Conservation (phyloP, 805 yeast genomes). For the Middelhovenomyces tepae region DNA sequence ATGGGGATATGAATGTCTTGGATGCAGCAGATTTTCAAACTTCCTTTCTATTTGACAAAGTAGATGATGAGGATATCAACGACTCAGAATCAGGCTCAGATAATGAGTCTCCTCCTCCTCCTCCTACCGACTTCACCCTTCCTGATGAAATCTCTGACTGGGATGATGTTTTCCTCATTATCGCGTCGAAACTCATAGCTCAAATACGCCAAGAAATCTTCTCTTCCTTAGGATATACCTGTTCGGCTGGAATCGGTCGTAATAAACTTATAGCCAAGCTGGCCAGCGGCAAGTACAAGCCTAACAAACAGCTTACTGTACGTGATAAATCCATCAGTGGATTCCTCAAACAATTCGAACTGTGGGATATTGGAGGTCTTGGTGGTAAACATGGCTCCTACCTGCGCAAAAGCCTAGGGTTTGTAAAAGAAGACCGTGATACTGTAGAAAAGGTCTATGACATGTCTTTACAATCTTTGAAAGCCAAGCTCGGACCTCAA, state of each 20-base stretch:
- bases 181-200: conserved; percentile 55
- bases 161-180: conserved; percentile 67
- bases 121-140: no score
- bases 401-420: conserved; percentile 32
- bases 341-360: conserved; percentile 53
- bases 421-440: conserved; percentile 23
- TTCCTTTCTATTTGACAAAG: no score
- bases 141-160: conserved; percentile 47
- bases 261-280: conserved; percentile 76
- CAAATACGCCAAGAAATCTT: conserved; percentile 47
- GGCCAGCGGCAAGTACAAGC: conserved; percentile 79
- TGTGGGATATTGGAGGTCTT: conserved; percentile 77
- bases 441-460: conserved; percentile 45
- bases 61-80: no score
- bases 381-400: conserved; percentile 82
- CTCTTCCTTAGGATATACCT: conserved; percentile 60
- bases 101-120: conserved; percentile 6
- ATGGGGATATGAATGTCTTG: no score
- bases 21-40: no score
- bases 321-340: conserved; percentile 37
- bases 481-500: conserved; percentile 33
- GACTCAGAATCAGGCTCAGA: conserved; percentile 17
- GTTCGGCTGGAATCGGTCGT: conserved; percentile 80
- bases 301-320: conserved; percentile 76
- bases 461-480: conserved; percentile 34